These are phyloP conservation scores for Collybiopsis confluens DNA, from an alignment of 768 basidiomycete genomes.

Conservation along the genomic window DNA sequence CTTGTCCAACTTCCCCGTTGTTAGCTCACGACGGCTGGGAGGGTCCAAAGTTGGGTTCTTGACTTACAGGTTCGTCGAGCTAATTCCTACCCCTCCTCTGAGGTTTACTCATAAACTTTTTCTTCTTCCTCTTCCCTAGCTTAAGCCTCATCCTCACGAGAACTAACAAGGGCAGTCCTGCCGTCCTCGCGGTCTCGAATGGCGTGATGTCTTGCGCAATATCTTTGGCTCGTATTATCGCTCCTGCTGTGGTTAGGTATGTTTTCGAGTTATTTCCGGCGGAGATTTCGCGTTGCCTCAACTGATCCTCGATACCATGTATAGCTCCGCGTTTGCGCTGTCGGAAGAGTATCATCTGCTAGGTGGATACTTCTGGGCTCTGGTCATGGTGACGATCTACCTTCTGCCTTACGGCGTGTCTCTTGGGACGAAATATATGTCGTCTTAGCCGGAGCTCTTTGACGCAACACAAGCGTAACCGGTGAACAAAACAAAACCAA, in stretches of 20 bases:
- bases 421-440: no score
- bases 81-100: neutral
- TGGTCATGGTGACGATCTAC: slow-evolving; percentile 19
- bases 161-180: slow-evolving; percentile 44
- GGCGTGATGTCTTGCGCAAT: slow-evolving; percentile 51
- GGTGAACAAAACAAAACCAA: no score
- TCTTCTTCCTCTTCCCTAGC: slow-evolving; percentile 37
- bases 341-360: slow-evolving; percentile 45
- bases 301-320: neutral
- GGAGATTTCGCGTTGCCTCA: neutral
- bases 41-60: slow-evolving; percentile 40
- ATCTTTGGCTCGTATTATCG: slow-evolving; percentile 52
- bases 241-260: slow-evolving; percentile 58
- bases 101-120: no score
- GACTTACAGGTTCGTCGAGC: slow-evolving; percentile 44
- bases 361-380: slow-evolving; percentile 53
- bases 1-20: no score
- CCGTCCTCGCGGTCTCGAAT: slow-evolving; percentile 34
- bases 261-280: slow-evolving; percentile 1
- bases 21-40: no score
- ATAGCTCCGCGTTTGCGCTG: slow-evolving; percentile 51
- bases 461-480: neutral
- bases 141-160: slow-evolving; percentile 60
- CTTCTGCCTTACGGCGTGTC: neutral
- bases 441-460: neutral